Evolutionary conservation across 768 basidiomycete species (phyloP).

Genomic region (Psilocybe tampanensis): DNA sequence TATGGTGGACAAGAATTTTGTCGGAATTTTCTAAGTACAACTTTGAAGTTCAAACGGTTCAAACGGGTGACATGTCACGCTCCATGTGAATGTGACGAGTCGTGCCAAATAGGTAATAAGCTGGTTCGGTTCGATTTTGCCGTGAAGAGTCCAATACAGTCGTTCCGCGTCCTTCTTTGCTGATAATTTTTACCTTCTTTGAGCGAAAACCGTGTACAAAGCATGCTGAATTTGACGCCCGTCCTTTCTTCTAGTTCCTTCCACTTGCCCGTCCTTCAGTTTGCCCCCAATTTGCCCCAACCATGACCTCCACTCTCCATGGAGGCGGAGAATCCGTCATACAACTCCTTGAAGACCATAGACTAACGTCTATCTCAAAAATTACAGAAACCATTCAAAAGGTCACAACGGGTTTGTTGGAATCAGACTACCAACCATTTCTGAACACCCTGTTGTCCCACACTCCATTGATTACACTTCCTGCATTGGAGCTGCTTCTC

Average conservation of each 20-base stretch:
- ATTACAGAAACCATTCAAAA: not conserved
- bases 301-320: not conserved
- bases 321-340: not conserved
- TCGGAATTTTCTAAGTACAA: no score
- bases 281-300: not conserved
- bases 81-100: not conserved
- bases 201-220: not conserved
- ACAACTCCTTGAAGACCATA: slow-evolving; percentile 6
- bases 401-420: not conserved
- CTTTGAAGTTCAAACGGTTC: no score
- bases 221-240: not conserved
- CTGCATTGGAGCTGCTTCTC: slow-evolving; percentile 15
- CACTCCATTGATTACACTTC: slow-evolving; percentile 1
- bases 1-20: no score
- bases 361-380: slow-evolving; percentile 1
- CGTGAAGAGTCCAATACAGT: not conserved
- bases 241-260: not conserved
- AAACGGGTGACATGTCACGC: slow-evolving; percentile 2
- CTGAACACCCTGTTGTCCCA: slow-evolving; percentile 7
- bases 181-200: not conserved
- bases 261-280: not conserved
- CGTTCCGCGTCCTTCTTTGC: not conserved
- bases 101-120: not conserved
- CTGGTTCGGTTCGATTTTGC: not conserved
- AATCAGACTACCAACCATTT: slow-evolving; percentile 4